Evolutionary conservation across 108 stramenopile genomes (phyloP), one percentile per base, ranked within the genome.

Genomic region (Bacterosira constricta): DNA sequence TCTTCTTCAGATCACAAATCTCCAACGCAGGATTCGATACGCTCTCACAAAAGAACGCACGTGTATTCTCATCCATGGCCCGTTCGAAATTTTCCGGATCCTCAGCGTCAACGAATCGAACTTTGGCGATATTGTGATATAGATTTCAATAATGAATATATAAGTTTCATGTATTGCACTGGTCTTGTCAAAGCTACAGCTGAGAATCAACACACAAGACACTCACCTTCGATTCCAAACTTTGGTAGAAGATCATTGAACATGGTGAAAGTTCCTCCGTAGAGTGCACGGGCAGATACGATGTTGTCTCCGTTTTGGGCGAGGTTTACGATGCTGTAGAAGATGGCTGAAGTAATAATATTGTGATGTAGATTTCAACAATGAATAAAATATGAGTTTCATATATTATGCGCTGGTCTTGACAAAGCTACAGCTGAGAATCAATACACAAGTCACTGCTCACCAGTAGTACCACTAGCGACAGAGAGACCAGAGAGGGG

Each of bases 301-400:
- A 97, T 86, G 60, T 95, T 96, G 78, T 97, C 97, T 15, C 97
- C 97, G 4, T 69, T 53, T 42, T 83, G 58, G 18, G 84, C 83
- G n/a, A 97, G 51, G 63, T 79, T 96, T 34, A 87, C 55, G 41
- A 97, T 82, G 35, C 88, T 67, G 41, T 92, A 75, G 59, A 95
- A 86, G 60, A 84, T 77, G 18, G 97, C 97, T n/a, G n/a, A n/a
- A n/a, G n/a, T n/a, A n/a, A n/a, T n/a, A n/a, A n/a, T n/a, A n/a
- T n/a, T n/a, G n/a, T n/a, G n/a, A n/a, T n/a, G n/a, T n/a, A n/a
- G n/a, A n/a, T n/a, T n/a, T n/a, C n/a, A n/a, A n/a, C n/a, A n/a
- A n/a, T n/a, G n/a, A n/a, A n/a, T n/a, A n/a, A n/a, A n/a, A n/a
- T n/a, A n/a, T n/a, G n/a, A n/a, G n/a, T n/a, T n/a, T n/a, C n/a